A percentile compares a stretch with the other conserved stretches of the same genome.
Conservation (phyloP, 257 asterid species). For the Anisodus acutangulus region DNA sequence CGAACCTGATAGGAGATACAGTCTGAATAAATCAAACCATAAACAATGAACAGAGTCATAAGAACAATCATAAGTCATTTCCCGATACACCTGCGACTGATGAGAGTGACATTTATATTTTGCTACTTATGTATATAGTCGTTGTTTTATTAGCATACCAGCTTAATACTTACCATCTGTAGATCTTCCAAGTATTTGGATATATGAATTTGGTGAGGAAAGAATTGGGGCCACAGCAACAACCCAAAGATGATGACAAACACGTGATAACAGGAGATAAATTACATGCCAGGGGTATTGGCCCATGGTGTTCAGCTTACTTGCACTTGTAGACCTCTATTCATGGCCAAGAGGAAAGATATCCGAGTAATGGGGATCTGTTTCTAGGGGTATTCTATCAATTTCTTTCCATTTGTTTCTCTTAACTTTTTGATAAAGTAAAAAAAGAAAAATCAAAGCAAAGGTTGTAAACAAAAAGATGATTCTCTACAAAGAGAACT, state of each 20-base stretch:
- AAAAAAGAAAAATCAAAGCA: neutral
- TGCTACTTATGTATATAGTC: neutral
- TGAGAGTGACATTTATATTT: neutral
- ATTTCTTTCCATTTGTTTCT: neutral
- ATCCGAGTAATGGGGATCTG: slow-evolving; percentile 8
- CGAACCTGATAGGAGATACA: slow-evolving; percentile 66
- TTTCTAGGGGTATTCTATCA: neutral
- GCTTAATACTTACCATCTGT: neutral
- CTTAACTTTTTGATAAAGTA: neutral
- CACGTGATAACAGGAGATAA: neutral
- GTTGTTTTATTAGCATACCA: neutral
- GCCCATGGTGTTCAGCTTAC: neutral
- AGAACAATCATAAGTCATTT: neutral
- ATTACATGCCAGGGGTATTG: neutral
- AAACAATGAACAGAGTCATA: slow-evolving; percentile 25
- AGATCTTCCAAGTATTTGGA: slow-evolving; percentile 25
- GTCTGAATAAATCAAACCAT: slow-evolving; percentile 38
- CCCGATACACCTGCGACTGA: neutral
- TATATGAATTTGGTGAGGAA: neutral
- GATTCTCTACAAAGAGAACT: neutral
- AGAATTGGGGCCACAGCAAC: slow-evolving; percentile 11
- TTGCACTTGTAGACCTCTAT: neutral
- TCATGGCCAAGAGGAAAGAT: neutral
- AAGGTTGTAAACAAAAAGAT: neutral
- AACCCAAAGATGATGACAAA: slow-evolving; percentile 10